Conservation (phyloP, 306 rosid species). For the Fragaria iinumae region DNA sequence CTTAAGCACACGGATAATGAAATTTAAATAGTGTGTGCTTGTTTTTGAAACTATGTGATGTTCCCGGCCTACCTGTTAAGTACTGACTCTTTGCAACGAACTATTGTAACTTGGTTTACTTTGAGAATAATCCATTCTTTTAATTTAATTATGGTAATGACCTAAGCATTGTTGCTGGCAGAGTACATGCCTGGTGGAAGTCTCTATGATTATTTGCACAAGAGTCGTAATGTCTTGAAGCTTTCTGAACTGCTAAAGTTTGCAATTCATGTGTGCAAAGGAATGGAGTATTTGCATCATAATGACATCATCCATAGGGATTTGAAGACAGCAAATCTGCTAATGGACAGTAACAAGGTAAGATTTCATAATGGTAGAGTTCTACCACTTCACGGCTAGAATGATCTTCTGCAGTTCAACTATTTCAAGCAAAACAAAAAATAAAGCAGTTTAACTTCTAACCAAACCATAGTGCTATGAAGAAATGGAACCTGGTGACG, state of each 20-base stretch:
- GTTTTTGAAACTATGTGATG: not conserved
- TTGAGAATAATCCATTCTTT: not conserved
- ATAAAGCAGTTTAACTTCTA: not conserved
- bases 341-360: conserved; percentile 83
- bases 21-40: not conserved
- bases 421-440: not conserved
- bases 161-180: conserved; percentile 35
- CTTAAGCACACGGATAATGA: not conserved
- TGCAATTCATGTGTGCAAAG: conserved; percentile 89
- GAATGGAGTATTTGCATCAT: conserved; percentile 93
- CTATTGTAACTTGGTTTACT: not conserved
- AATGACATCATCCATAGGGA: conserved; percentile 90
- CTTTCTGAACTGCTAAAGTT: conserved; percentile 71
- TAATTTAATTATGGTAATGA: not conserved
- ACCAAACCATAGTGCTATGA: not conserved
- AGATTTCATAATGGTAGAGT: conserved; percentile 28
- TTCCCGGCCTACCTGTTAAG: not conserved
- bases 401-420: not conserved
- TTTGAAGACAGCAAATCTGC: conserved; percentile 95
- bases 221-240: conserved; percentile 73
- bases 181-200: conserved; percentile 99
- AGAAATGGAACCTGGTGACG: not conserved
- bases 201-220: conserved; percentile 94
- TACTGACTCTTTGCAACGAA: not conserved
- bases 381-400: not conserved